phyloP scores from a whole-genome alignment of 2,329 filamentous ascomycete genomes.

The Pseudocercospora musae region DNA sequence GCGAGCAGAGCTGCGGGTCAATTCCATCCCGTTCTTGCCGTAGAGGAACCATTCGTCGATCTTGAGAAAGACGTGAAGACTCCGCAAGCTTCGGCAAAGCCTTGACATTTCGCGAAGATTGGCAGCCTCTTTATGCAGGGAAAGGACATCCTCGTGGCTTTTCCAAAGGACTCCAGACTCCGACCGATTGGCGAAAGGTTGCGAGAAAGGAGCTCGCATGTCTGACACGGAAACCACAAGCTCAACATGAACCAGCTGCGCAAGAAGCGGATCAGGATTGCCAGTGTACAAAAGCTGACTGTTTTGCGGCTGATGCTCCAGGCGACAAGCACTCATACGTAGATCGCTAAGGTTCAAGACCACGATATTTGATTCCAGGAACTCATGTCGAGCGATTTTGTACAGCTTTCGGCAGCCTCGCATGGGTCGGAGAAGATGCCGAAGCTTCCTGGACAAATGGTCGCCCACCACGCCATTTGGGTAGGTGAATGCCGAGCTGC shows the following conservation, averaged over 20 bases:
- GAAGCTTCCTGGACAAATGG: constrained; percentile 7
- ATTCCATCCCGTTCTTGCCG: neutral
- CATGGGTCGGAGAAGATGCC: constrained; percentile 4
- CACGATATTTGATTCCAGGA: constrained; percentile 11
- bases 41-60: constrained; percentile 13
- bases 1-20: neutral
- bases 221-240: constrained; percentile 7
- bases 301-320: constrained; percentile 3
- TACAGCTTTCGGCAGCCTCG: constrained; percentile 6
- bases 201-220: constrained; percentile 12
- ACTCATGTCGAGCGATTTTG: constrained; percentile 2
- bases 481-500: neutral
- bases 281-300: constrained; percentile 10
- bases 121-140: constrained; percentile 1
- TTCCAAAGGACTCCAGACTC: constrained; percentile 1
- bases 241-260: constrained; percentile 3
- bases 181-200: constrained; percentile 6
- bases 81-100: constrained; percentile 2
- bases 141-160: constrained; percentile 4
- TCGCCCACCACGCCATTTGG: constrained; percentile 6
- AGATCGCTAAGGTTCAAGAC: constrained; percentile 10
- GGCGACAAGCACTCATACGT: constrained; percentile 7
- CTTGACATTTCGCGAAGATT: neutral
- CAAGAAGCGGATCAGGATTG: constrained; percentile 8
- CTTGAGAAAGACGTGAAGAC: constrained; percentile 9